Conservation (phyloP, 1,139 yeast genomes). For the Hyphopichia pseudoburtonii region DNA sequence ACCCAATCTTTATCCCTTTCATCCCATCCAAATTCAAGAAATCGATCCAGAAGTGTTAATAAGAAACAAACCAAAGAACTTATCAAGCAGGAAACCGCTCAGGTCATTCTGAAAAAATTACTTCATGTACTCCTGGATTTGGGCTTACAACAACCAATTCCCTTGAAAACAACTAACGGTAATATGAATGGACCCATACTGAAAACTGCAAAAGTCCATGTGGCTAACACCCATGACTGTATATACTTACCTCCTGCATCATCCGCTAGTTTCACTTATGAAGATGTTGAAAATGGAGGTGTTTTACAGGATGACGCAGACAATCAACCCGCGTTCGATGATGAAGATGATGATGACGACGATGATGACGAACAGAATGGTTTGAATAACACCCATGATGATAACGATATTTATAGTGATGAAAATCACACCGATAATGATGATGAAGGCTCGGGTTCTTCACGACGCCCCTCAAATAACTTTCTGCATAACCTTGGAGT, state of each 20-base stretch:
- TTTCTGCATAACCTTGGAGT: conserved; percentile 1
- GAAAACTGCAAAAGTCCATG: conserved; percentile 32
- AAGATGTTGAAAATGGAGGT: conserved; percentile 46
- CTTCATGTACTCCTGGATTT: conserved; percentile 31
- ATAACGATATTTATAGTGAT: too few species aligned
- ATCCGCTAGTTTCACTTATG: conserved; percentile 45
- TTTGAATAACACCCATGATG: too few species aligned
- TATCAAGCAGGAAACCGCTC: conserved; percentile 40
- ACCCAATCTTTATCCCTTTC: conserved; percentile 18
- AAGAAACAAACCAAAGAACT: conserved; percentile 39
- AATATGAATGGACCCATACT: conserved; percentile 23
- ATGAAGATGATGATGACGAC: conserved; percentile 6
- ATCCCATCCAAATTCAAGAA: conserved; percentile 16
- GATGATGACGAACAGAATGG: conserved; percentile 6
- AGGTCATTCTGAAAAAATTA: conserved; percentile 39
- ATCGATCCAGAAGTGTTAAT: conserved; percentile 15
- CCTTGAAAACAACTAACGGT: conserved; percentile 28
- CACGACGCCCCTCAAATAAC: too few species aligned
- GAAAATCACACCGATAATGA: too few species aligned
- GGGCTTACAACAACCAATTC: conserved; percentile 44
- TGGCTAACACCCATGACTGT: conserved; percentile 44
- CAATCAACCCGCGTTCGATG: conserved; percentile 6
- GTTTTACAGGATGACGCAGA: conserved; percentile 13
- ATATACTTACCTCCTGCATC: conserved; percentile 43
- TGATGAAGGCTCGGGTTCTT: too few species aligned